Evolutionary conservation across 768 basidiomycete genomes (phyloP), one percentile per base, ranked within the genome.

Genomic region (Daedaleopsis sinensis): DNA sequence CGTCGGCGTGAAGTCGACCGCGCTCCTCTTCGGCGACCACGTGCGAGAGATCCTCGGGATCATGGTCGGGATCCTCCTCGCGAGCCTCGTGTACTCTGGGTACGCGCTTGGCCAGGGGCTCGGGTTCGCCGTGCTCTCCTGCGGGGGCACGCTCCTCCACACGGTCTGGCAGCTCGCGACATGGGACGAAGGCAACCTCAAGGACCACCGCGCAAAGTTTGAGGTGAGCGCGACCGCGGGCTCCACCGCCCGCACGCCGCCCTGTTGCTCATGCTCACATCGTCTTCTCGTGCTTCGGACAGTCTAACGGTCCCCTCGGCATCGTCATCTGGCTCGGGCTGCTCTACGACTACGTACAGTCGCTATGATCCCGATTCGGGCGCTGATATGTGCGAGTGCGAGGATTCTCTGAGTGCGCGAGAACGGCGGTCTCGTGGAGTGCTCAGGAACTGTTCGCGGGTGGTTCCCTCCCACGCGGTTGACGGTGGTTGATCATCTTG

Each of bases 1-100:
- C 52, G 85, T 84, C 58, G 88, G 88, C n/a, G 84, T 92, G 43
- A 84, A 85, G 62, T 92, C 89, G 7, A 92, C 88, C 24, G 90
- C 91, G 0, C 81, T 92, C 50, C 79, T 90, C 16, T 90, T 89
- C 68, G 88, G 86, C 16, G 72, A 77, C 2, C 79, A 80, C 72
- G 84, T 89, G 27, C 78, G 82, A 2, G 80, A 83, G 0, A 76
- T 90, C 62, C 79, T 91, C 39, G 70, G 82, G 12, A 59, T 68
- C 38, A 86, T 88, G 65, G 84, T 82, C 0, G 70, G 68, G 0
- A 89, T 92, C 70, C 69, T 88, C 46, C 70, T 73, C 3, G 73
- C 81, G 68, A 43, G 42, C 42, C 77, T 92, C 24, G 71, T 77
- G 18, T 61, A 77, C 32, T 79, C 82, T 0, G 91, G 90, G 0